phyloP scores from a whole-genome alignment of 2,329 filamentous ascomycete genomes.

The Lojkania enalia region DNA sequence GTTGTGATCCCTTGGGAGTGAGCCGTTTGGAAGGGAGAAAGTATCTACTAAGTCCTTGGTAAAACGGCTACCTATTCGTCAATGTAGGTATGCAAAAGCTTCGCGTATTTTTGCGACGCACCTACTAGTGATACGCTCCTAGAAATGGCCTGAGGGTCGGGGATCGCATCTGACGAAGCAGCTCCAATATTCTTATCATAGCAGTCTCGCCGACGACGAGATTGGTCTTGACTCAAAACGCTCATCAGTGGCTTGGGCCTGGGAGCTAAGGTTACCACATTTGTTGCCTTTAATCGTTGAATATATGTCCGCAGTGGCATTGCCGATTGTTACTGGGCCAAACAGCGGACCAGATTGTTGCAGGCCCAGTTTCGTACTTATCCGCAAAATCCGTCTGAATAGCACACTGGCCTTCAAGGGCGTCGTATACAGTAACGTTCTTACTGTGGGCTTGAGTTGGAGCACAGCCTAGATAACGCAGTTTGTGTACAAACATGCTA shows the following conservation, averaged over 20 bases:
- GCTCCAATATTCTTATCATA: conserved; percentile 69
- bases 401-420: conserved; percentile 70
- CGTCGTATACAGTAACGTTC: conserved; percentile 65
- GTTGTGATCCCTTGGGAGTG: conserved; percentile 59
- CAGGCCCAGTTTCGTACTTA: conserved; percentile 55
- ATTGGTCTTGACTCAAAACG: conserved; percentile 61
- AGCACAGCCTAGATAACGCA: conserved; percentile 63
- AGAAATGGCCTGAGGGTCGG: conserved; percentile 59
- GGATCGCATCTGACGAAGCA: conserved; percentile 70
- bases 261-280: conserved; percentile 48
- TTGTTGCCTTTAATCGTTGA: conserved; percentile 56
- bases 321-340: conserved; percentile 62
- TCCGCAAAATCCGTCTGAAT: conserved; percentile 63
- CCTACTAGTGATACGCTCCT: conserved; percentile 57
- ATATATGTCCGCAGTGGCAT: conserved; percentile 65
- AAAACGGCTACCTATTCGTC: conserved; percentile 66
- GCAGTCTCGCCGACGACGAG: conserved; percentile 58
- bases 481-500: conserved; percentile 66
- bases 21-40: conserved; percentile 61
- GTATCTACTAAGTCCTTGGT: conserved; percentile 64
- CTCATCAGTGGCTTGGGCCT: conserved; percentile 51
- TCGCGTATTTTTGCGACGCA: conserved; percentile 58
- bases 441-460: conserved; percentile 59
- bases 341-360: conserved; percentile 67
- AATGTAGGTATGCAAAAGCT: conserved; percentile 59